These are phyloP conservation scores for Novymonas esmeraldas DNA, from an alignment of 208 protist genomes.

Conservation along the genomic window DNA sequence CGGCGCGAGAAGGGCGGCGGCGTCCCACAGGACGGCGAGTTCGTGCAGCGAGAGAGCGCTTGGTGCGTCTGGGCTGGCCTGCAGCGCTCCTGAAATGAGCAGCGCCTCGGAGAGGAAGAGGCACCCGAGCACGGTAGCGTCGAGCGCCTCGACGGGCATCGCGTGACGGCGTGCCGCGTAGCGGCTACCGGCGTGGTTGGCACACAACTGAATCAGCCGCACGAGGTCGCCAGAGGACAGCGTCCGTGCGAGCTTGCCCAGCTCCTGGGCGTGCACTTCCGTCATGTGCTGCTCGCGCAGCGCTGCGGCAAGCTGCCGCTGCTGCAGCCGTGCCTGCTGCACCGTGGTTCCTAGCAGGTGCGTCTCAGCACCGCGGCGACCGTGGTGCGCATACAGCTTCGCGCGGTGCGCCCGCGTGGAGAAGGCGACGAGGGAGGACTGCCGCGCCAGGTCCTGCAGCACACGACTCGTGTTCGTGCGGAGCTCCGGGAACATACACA, in stretches of 20 bases:
- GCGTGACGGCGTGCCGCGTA: not conserved
- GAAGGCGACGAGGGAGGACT: slow-evolving; percentile 72
- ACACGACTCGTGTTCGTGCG: slow-evolving; percentile 62
- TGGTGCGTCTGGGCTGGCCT: not conserved
- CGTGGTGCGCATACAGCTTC: slow-evolving; percentile 51
- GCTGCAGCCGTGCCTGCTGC: slow-evolving; percentile 69
- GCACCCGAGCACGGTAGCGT: slow-evolving; percentile 43
- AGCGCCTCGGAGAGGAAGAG: slow-evolving; percentile 63
- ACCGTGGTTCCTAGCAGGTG: slow-evolving; percentile 63
- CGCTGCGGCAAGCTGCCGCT: slow-evolving; percentile 66
- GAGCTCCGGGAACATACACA: slow-evolving; percentile 70
- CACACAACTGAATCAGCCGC: slow-evolving; percentile 48
- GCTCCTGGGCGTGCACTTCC: slow-evolving; percentile 33
- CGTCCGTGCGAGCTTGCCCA: slow-evolving; percentile 30
- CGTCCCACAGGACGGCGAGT: slow-evolving; percentile 43
- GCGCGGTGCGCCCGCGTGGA: slow-evolving; percentile 63
- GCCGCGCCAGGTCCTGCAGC: slow-evolving; percentile 56
- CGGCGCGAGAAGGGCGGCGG: slow-evolving; percentile 48
- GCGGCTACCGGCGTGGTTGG: slow-evolving; percentile 5
- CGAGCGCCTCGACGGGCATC: slow-evolving; percentile 3
- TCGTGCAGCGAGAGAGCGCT: slow-evolving; percentile 29
- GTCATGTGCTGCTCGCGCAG: slow-evolving; percentile 56
- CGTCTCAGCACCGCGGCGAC: slow-evolving; percentile 23
- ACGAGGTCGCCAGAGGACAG: slow-evolving; percentile 42
- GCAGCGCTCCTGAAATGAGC: slow-evolving; percentile 27